Percentiles rank a stretch among this genome's conserved stretches.
Conservation (phyloP, 352 stramenopile genomes). For the Albugo candida region DNA sequence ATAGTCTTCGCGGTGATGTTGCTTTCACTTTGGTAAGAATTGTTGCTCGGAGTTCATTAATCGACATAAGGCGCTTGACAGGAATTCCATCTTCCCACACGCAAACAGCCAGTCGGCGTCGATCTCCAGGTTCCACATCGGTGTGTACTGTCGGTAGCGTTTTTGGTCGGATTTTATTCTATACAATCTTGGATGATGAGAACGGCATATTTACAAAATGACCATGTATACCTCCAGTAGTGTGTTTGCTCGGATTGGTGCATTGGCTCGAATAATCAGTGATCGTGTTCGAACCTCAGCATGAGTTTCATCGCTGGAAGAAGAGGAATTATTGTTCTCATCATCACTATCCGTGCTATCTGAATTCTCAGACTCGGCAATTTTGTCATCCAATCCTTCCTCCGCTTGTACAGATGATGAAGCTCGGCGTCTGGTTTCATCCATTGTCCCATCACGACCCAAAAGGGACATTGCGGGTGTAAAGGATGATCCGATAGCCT, state of each 20-base stretch:
- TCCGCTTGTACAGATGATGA: too few species aligned
- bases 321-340: slow-evolving; percentile 52
- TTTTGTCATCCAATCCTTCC: slow-evolving; percentile 12
- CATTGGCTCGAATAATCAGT: too few species aligned
- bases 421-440: too few species aligned
- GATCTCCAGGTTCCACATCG: slow-evolving; percentile 21
- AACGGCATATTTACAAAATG: too few species aligned
- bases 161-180: too few species aligned
- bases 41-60: slow-evolving; percentile 57
- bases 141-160: too few species aligned
- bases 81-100: slow-evolving; percentile 52
- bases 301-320: slow-evolving; percentile 39
- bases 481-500: too few species aligned
- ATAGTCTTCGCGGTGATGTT: slow-evolving; percentile 34
- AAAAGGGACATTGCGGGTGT: too few species aligned
- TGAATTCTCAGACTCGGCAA: slow-evolving; percentile 46
- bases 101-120: slow-evolving; percentile 49
- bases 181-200: too few species aligned
- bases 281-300: slow-evolving; percentile 3
- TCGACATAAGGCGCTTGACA: slow-evolving; percentile 58
- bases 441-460: too few species aligned
- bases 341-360: slow-evolving; percentile 60
- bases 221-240: too few species aligned
- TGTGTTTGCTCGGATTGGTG: too few species aligned
- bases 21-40: slow-evolving; percentile 68